phyloP scores from a whole-genome alignment of 1,139 yeast species.

The Blastobotrys raffinosifermentans region DNA sequence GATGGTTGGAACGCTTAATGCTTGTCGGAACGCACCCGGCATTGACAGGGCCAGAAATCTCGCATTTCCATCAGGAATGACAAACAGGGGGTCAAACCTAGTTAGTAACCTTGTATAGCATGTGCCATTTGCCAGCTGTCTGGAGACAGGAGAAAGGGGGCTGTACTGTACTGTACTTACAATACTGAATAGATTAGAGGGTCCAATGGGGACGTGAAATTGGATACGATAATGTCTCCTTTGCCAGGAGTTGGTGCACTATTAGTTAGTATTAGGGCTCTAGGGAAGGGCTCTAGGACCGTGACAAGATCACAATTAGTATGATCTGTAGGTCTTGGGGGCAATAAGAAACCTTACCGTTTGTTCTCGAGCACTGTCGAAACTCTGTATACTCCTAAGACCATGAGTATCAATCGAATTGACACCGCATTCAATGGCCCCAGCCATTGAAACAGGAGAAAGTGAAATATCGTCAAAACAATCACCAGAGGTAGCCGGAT shows the following conservation, averaged over 20 bases:
- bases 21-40: constrained; percentile 1
- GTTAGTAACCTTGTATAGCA: too few species aligned
- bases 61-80: constrained; percentile 23
- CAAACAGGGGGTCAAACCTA: constrained; percentile 26
- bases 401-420: neutral
- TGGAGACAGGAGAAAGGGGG: too few species aligned
- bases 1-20: constrained; percentile 4
- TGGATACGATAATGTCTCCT: constrained; percentile 35
- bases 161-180: too few species aligned
- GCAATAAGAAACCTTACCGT: too few species aligned
- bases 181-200: constrained; percentile 31
- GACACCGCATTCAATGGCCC: constrained; percentile 4
- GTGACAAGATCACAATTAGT: too few species aligned
- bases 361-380: too few species aligned
- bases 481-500: constrained; percentile 5
- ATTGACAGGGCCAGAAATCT: constrained; percentile 6
- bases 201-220: constrained; percentile 37
- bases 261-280: too few species aligned
- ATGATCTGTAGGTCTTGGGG: too few species aligned
- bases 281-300: too few species aligned
- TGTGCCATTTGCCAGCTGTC: too few species aligned
- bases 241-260: too few species aligned
- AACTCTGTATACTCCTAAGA: neutral
- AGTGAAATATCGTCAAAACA: constrained; percentile 3
- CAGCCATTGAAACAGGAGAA: constrained; percentile 6